phyloP scores from a whole-genome alignment of 2,329 filamentous ascomycete genomes.

The Capronia epimyces region DNA sequence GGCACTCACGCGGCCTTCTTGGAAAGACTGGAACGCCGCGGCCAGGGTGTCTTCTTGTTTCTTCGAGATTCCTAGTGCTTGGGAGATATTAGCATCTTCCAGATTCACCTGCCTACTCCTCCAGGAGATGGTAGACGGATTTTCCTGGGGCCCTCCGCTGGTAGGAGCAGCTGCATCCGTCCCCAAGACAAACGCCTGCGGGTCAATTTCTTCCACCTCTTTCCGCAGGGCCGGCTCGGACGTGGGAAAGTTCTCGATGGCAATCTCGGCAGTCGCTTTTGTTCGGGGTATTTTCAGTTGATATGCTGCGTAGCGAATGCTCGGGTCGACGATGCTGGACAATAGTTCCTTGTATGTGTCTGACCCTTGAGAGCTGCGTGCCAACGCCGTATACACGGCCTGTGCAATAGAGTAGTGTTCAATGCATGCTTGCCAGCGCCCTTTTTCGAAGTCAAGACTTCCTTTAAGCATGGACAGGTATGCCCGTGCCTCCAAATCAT shows the following conservation, averaged over 20 bases:
- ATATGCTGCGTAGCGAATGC: conserved; percentile 90
- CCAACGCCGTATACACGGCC: conserved; percentile 75
- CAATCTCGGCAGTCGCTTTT: conserved; percentile 71
- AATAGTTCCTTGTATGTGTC: conserved; percentile 84
- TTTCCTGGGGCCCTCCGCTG: conserved; percentile 42
- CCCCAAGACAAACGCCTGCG: conserved; percentile 50
- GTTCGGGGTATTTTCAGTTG: conserved; percentile 83
- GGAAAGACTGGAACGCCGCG: conserved; percentile 12
- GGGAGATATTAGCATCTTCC: conserved; percentile 86
- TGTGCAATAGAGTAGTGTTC: conserved; percentile 68
- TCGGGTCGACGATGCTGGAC: conserved; percentile 80
- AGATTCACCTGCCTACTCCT: conserved; percentile 77
- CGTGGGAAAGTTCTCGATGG: conserved; percentile 69
- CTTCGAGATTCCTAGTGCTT: conserved; percentile 68
- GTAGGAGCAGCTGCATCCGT: conserved; percentile 52
- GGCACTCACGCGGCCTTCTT: conserved; percentile 38
- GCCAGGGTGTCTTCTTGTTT: conserved; percentile 50
- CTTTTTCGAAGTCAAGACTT: conserved; percentile 77
- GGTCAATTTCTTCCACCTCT: conserved; percentile 65
- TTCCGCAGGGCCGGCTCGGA: conserved; percentile 53
- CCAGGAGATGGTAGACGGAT: conserved; percentile 77
- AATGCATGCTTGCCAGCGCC: conserved; percentile 75
- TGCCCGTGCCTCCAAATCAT: conserved; percentile 78
- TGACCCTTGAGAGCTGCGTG: conserved; percentile 59
- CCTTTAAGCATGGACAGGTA: conserved; percentile 75